phyloP scores from a whole-genome alignment of 2,329 filamentous ascomycete genomes.

The Tricladium varicosporioides region DNA sequence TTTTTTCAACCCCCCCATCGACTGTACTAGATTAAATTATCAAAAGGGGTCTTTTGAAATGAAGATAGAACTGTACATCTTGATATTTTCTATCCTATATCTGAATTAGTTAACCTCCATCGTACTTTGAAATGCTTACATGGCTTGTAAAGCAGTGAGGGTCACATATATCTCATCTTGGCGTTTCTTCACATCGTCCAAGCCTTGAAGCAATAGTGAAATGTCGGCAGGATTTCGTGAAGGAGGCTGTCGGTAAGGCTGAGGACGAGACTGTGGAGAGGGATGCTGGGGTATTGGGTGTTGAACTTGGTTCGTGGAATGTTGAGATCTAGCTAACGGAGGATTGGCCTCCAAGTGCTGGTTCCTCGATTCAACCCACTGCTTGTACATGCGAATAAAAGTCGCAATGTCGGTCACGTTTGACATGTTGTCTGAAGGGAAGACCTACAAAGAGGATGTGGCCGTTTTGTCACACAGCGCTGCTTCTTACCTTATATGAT shows the following conservation, averaged over 20 bases:
- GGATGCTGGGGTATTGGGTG: slow-evolving; percentile 2
- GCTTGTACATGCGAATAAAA: slow-evolving; percentile 12
- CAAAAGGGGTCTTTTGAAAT: neutral
- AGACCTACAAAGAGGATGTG: too few relatives aligned
- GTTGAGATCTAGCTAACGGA: slow-evolving; percentile 1
- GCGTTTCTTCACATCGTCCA: slow-evolving; percentile 12
- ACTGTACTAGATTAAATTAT: neutral
- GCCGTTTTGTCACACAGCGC: too few relatives aligned
- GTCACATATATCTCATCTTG: slow-evolving; percentile 11
- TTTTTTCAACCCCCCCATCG: neutral
- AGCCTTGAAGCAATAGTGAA: neutral
- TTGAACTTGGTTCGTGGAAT: slow-evolving; percentile 8
- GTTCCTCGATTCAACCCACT: slow-evolving; percentile 5
- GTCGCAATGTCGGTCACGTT: slow-evolving; percentile 8
- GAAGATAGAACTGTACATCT: too few relatives aligned
- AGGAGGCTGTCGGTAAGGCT: slow-evolving; percentile 3
- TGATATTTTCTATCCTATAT: slow-evolving; percentile 6
- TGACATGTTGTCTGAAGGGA: slow-evolving; percentile 5
- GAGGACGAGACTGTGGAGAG: slow-evolving; percentile 7
- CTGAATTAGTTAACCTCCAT: slow-evolving; percentile 9
- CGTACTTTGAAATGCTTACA: slow-evolving; percentile 6
- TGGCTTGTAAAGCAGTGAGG: slow-evolving; percentile 10
- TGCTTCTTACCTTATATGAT: too few relatives aligned
- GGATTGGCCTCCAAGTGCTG: slow-evolving; percentile 1
- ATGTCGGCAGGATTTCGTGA: neutral